Conservation (phyloP, 129 eudicot species). For the Helianthus annuus region HanXRQr2.0-SUNRISE NC_035443.2:179562505-179563004, state of each 20-base stretch:
- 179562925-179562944: conserved; percentile 81
- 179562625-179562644: conserved; percentile 76
- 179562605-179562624: conserved; percentile 69
- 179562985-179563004: conserved; percentile 83
- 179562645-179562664: conserved; percentile 65
- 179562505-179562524: conserved; percentile 62
- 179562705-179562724: conserved; percentile 72
- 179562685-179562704: conserved; percentile 85
- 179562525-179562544: conserved; percentile 63
- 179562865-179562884: conserved; percentile 86
- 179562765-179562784: conserved; percentile 81
- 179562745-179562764: conserved; percentile 91
- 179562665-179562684: conserved; percentile 65
- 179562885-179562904: conserved; percentile 87
- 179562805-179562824: conserved; percentile 75
- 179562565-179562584: conserved; percentile 79
- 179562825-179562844: conserved; percentile 72
- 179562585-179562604: conserved; percentile 69
- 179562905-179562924: conserved; percentile 72
- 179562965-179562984: conserved; percentile 78
- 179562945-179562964: conserved; percentile 62
- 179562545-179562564: conserved; percentile 67
- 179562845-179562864: conserved; percentile 80
- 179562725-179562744: conserved; percentile 74
- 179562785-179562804: conserved; percentile 71